Percentiles rank a stretch among this genome's conserved stretches.
These are phyloP conservation scores for Irpex sp. DNA, from an alignment of 1,284 basidiomycete species.

Conservation along the genomic window DNA sequence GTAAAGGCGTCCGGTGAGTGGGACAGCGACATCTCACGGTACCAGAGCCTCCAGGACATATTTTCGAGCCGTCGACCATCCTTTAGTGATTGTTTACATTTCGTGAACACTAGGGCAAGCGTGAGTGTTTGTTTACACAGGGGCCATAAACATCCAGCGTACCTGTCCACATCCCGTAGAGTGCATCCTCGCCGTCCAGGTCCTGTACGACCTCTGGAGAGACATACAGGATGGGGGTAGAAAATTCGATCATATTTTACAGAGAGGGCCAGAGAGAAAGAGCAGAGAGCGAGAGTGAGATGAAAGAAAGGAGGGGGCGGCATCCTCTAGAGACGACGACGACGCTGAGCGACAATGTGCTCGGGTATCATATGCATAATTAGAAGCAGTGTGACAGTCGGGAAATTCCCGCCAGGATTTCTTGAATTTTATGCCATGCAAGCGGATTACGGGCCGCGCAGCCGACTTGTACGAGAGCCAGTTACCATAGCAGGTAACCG, in stretches of 20 bases:
- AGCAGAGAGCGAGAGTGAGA: conserved; percentile 11
- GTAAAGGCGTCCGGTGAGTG: conserved; percentile 29
- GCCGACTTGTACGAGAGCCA: too few species aligned
- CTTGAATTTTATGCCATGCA: too few species aligned
- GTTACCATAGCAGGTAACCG: too few species aligned
- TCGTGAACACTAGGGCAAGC: conserved; percentile 65
- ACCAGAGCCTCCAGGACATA: conserved; percentile 84
- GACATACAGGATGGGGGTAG: conserved; percentile 62
- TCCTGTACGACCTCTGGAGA: conserved; percentile 60
- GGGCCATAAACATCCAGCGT: conserved; percentile 25
- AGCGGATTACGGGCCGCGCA: too few species aligned
- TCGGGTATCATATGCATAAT: too few species aligned
- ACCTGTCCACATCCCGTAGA: conserved; percentile 64
- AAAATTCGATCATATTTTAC: conserved; percentile 47
- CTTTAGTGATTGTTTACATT: conserved; percentile 74
- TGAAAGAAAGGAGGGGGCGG: conserved; percentile 4
- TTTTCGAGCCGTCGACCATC: conserved; percentile 81
- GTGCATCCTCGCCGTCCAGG: conserved; percentile 61
- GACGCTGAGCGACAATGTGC: too few species aligned
- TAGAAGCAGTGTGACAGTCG: too few species aligned
- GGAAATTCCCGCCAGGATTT: too few species aligned
- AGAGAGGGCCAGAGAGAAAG: conserved; percentile 3
- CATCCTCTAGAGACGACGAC: too few species aligned
- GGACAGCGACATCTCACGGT: conserved; percentile 52
- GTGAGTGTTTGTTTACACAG: conserved; percentile 6